Evolutionary conservation across 176 grass and related monocot species (phyloP), one percentile per base, ranked within the genome.

Genomic region (Carex kokanica): DNA sequence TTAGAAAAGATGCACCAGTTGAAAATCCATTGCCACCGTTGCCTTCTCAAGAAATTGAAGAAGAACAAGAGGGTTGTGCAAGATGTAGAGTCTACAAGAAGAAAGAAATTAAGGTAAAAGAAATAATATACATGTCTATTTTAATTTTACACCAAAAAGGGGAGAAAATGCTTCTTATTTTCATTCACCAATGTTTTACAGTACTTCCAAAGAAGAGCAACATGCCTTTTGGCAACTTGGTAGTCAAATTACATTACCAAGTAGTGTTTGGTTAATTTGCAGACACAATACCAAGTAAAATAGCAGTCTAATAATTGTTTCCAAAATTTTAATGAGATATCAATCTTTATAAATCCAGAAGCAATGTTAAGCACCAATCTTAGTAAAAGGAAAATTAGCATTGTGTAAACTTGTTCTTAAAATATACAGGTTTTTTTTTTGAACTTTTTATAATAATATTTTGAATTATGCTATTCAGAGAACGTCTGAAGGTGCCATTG

Each of bases 21-120:
- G 66, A 88, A 74, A 69, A 69, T 43, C 40, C 58, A 63, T 63
- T 43, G 21, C 24, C 51, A 56, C 73, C 25, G 29, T 64, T 45
- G 38, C 60, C 78, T 62, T 23, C 78, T 64, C 34, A 82, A 66
- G 61, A 82, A 82, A 11, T 6, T 51, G 34, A 82, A 82, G 60
- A 82, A 82, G 41, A 82, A 82, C 61, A 82, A 67, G 80, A 82
- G 61, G 90, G 84, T 88, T 51, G 86, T 60, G 88, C 92, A 75
- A 94, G 92, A 85, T 98, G 92, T 90, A 80, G 82, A 63, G 53
- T 91, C 79, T 93, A 98, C 88, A 82, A 69, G 74, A 95, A 79
- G 74, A 94, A 88, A 88, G 92, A 89, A 78, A 68, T 74, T 24
- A 95, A 98, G 93, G 95, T 95, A 87, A 85, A 40, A 18, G 17